A percentile compares a stretch with the other conserved stretches of the same genome.
phyloP scores from a whole-genome alignment of 2,329 filamentous ascomycete species.

The Thelonectria olida region DNA sequence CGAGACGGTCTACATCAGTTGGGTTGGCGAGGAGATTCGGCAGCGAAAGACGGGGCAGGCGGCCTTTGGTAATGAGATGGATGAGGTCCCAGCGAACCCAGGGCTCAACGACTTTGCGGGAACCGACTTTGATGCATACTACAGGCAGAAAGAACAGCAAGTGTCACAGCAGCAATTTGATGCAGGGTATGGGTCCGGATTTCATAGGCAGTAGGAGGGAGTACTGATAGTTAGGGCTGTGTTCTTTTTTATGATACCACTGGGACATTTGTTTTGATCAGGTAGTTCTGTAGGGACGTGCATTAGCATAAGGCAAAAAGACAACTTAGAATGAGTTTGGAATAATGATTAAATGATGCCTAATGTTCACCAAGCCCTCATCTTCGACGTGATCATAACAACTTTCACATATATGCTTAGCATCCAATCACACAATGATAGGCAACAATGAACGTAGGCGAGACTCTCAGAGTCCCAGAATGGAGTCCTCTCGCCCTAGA shows the following conservation, averaged over 20 bases:
- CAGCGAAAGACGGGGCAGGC: conserved; percentile 20
- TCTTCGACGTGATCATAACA: too few relatives aligned
- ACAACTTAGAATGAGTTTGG: too few relatives aligned
- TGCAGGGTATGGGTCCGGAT: conserved; percentile 28
- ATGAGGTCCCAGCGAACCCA: conserved; percentile 6
- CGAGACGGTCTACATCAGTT: conserved; percentile 49
- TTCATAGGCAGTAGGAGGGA: conserved; percentile 14
- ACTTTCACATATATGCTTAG: too few relatives aligned
- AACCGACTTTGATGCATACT: conserved; percentile 39
- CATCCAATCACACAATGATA: too few relatives aligned
- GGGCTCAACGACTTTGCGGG: conserved; percentile 29
- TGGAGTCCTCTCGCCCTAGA: background rate
- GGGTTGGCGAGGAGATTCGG: conserved; percentile 44
- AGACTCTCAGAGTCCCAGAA: background rate
- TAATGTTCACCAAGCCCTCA: too few relatives aligned
- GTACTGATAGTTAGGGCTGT: background rate
- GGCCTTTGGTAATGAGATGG: conserved; percentile 12
- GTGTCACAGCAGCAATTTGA: background rate
- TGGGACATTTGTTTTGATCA: background rate
- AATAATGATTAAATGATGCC: too few relatives aligned
- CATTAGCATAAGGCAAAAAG: too few relatives aligned
- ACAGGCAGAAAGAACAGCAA: conserved; percentile 25
- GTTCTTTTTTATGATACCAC: conserved; percentile 12
- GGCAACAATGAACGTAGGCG: too few relatives aligned
- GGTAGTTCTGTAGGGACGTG: too few relatives aligned